Base-by-base conservation (phyloP, 148 eudicot genomes). In the Rhododendron vialii region DNA sequence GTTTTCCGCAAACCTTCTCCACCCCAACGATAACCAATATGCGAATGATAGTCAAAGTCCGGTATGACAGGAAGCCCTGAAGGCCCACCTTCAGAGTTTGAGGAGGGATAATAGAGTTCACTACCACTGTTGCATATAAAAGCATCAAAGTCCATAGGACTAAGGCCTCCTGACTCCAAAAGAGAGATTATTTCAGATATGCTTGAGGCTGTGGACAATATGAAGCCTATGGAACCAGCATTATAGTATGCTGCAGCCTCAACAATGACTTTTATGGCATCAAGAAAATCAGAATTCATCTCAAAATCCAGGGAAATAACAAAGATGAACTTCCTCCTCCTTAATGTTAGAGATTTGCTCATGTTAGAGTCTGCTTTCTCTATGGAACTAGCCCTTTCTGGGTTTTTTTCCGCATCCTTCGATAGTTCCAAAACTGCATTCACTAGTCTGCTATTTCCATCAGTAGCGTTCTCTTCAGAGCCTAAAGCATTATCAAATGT, bases 111-210 rank as follows among this genome's bases (percentile, higher is more conserved):
- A 82, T 94, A 94, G 81, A 96, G 84, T 87, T 94, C 96, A 84
- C 95, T 94, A 18, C 98, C 98, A 82, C 98, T 96, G 47, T 91
- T 96, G 92, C 98, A 94, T 61, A 96, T 91, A 84, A 91, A 96
- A 82, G 98, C 98, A 93, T 96, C 98, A 88, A 96, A 96, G 87
- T 94, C 98, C 79, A 86, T 89, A 53, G 94, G 91, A 84, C 69
- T 93, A 86, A 94, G 61, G 26, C 94, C 94, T 82, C 89, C 93
- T 24, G 95, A 92, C 48, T 85, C 59, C 90, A 96, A 86, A 87
- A 91, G 90, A 36, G 95, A 89, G 85, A 88, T 91, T 63, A 92
- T 83, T 82, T 96, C 98, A 1, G 94, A 80, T 89, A 96, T 90
- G 61, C 92, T 91, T 53, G 91, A 96, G 77, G 98, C 93, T 36